A percentile compares a stretch with the other conserved stretches of the same genome.
Conservation (phyloP, 306 rosid species). For the Pachyrhizus erosus region DNA sequence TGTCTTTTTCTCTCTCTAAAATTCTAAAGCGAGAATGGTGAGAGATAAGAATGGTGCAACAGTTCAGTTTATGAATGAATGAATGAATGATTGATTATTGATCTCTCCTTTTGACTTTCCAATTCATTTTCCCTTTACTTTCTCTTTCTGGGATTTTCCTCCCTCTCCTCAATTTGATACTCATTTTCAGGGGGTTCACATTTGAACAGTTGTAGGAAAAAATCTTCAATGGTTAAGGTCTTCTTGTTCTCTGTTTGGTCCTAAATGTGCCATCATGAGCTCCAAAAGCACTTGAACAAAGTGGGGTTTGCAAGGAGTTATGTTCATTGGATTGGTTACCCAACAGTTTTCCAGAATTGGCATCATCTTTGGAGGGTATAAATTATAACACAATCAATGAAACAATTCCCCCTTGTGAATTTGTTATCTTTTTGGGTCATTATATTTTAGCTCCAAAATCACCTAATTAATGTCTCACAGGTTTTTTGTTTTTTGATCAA, state of each 20-base stretch:
- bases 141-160: conserved; percentile 12
- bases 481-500: not conserved
- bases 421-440: not conserved
- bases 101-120: conserved; percentile 43
- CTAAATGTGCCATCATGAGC: conserved; percentile 5
- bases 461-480: conserved; percentile 11
- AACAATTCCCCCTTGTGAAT: conserved; percentile 10
- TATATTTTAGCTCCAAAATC: not conserved
- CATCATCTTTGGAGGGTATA: not conserved
- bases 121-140: conserved; percentile 21
- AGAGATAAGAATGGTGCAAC: conserved; percentile 31
- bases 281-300: not conserved
- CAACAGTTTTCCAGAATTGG: not conserved
- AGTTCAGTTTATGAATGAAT: not conserved
- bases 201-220: not conserved
- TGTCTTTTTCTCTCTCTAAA: conserved; percentile 36
- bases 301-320: not conserved
- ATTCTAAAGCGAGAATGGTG: conserved; percentile 28
- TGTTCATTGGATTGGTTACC: not conserved
- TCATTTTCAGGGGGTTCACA: not conserved
- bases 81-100: not conserved
- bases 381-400: not conserved
- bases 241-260: conserved; percentile 26
- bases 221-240: not conserved
- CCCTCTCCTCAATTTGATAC: not conserved